Conservation (phyloP, 2,329 filamentous ascomycete species). For the Monilinia aucupariae region DNA sequence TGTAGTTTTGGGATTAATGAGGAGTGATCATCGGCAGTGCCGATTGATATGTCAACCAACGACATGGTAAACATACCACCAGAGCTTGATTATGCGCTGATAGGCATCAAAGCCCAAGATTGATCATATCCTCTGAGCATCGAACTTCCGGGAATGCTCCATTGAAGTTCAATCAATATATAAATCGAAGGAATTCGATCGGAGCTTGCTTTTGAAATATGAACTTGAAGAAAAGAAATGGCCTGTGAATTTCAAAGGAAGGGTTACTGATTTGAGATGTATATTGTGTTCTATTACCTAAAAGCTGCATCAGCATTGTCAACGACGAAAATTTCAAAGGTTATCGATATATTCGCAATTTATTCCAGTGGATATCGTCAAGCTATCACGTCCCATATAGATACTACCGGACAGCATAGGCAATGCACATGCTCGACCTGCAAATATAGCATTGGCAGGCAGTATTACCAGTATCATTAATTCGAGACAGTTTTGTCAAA, state of each 20-base stretch:
- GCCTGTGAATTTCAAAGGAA: background rate
- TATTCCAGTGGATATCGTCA: background rate
- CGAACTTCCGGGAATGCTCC: slow-evolving; percentile 22
- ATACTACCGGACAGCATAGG: background rate
- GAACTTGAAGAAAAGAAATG: slow-evolving; percentile 3
- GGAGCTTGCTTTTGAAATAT: background rate
- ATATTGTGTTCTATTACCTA: background rate
- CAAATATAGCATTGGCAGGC: background rate
- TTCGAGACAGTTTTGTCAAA: background rate
- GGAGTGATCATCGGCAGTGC: slow-evolving; percentile 21
- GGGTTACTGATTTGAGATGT: background rate
- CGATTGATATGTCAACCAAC: slow-evolving; percentile 24
- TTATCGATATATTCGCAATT: background rate
- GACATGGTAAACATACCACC: slow-evolving; percentile 2
- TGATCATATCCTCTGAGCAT: slow-evolving; percentile 27
- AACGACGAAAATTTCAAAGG: slow-evolving; percentile 4
- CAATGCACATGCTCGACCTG: background rate
- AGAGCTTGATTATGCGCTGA: slow-evolving; percentile 18
- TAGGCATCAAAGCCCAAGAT: slow-evolving; percentile 19
- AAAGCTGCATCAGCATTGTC: background rate
- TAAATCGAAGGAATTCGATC: slow-evolving; percentile 28
- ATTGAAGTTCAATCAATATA: slow-evolving; percentile 24
- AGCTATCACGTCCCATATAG: slow-evolving; percentile 4
- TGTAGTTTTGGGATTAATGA: slow-evolving; percentile 19
- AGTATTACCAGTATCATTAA: background rate